Conservation (phyloP, 2,329 filamentous ascomycete species). For the Tetracladium maxilliforme region DNA sequence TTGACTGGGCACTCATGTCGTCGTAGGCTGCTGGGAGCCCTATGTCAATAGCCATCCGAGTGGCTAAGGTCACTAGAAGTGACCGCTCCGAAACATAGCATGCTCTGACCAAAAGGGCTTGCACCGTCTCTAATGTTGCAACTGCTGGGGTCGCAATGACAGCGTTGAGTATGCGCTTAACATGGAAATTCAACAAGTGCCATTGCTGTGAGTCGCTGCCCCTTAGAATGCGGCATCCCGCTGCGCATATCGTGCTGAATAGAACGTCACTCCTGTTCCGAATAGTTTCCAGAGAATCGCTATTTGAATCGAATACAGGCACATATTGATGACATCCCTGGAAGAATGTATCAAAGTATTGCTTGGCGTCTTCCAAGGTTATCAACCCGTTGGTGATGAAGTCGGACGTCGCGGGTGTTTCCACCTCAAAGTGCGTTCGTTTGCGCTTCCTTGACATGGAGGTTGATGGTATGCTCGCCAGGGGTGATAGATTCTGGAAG, state of each 20-base stretch:
- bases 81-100: slow-evolving; percentile 36
- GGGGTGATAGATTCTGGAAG: no score
- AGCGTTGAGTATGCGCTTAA: slow-evolving; percentile 26
- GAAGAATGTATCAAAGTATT: slow-evolving; percentile 8
- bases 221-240: slow-evolving; percentile 29
- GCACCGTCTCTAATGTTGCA: slow-evolving; percentile 29
- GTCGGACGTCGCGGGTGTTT: slow-evolving; percentile 3
- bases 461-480: no score
- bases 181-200: slow-evolving; percentile 25
- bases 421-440: slow-evolving; percentile 6
- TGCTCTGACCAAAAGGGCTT: slow-evolving; percentile 33
- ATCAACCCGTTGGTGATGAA: slow-evolving; percentile 6
- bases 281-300: slow-evolving; percentile 29
- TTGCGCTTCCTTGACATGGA: slow-evolving; percentile 5
- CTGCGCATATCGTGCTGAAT: slow-evolving; percentile 33
- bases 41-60: slow-evolving; percentile 32
- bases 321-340: slow-evolving; percentile 23
- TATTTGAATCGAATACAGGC: slow-evolving; percentile 25
- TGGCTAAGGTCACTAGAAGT: slow-evolving; percentile 30
- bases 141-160: slow-evolving; percentile 22
- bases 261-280: slow-evolving; percentile 29
- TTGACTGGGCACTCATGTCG: no score
- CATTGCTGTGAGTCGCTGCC: slow-evolving; percentile 22
- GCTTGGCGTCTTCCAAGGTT: slow-evolving; percentile 5
- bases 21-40: slow-evolving; percentile 26